These are phyloP conservation scores for Dicorynia guianensis DNA, from an alignment of 306 rosid genomes.

Conservation along the genomic window DNA sequence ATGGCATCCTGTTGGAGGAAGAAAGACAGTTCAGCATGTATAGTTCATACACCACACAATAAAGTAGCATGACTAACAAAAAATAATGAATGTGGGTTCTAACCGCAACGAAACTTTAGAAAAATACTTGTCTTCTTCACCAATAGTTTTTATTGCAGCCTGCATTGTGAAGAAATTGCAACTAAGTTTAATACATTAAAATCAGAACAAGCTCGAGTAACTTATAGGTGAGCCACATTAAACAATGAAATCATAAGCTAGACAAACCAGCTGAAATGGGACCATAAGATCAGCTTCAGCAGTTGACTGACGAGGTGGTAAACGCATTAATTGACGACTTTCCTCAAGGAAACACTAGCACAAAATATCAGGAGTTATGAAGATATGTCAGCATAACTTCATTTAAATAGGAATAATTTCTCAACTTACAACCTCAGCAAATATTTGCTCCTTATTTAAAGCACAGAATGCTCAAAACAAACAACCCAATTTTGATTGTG, in stretches of 20 bases:
- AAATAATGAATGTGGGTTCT: slow-evolving; percentile 37
- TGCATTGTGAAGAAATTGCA: slow-evolving; percentile 51
- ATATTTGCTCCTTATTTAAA: slow-evolving; percentile 23
- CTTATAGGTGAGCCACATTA: slow-evolving; percentile 27
- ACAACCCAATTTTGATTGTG: slow-evolving; percentile 12
- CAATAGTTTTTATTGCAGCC: slow-evolving; percentile 92
- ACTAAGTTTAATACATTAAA: slow-evolving; percentile 34
- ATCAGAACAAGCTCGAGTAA: slow-evolving; percentile 34
- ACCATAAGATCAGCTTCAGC: slow-evolving; percentile 98
- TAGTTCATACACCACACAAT: slow-evolving; percentile 29
- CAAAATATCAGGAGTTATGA: slow-evolving; percentile 22
- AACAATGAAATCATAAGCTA: slow-evolving; percentile 36
- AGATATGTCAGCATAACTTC: slow-evolving; percentile 32
- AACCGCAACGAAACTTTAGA: slow-evolving; percentile 87
- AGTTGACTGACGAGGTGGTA: slow-evolving; percentile 97
- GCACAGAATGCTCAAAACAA: slow-evolving; percentile 17
- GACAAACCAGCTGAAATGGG: slow-evolving; percentile 92
- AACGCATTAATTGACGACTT: slow-evolving; percentile 88
- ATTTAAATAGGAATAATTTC: slow-evolving; percentile 29
- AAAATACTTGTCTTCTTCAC: slow-evolving; percentile 93
- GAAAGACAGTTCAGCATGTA: slow-evolving; percentile 35
- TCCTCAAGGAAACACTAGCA: slow-evolving; percentile 96
- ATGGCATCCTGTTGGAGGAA: slow-evolving; percentile 78
- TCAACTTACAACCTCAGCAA: slow-evolving; percentile 13
- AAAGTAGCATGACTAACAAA: slow-evolving; percentile 34